A percentile compares a stretch with the other conserved stretches of the same genome.
These are phyloP conservation scores for Linanthus parryae DNA, from an alignment of 148 eudicot genomes.

Conservation along the genomic window DNA sequence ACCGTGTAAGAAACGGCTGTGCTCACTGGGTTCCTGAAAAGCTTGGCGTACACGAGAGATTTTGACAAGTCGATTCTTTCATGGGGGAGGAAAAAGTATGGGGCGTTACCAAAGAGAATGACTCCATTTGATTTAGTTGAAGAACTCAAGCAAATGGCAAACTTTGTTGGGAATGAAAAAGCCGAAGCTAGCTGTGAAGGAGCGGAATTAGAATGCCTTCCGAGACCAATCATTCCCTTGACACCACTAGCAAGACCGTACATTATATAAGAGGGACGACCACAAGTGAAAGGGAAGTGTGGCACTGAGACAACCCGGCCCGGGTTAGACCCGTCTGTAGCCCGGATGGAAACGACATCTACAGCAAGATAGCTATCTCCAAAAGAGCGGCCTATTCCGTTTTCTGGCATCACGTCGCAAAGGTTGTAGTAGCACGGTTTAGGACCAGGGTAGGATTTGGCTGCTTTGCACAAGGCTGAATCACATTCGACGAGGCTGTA, in stretches of 20 bases:
- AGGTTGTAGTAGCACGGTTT: slow-evolving; percentile 26
- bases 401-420: slow-evolving; percentile 19
- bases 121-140: slow-evolving; percentile 13
- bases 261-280: slow-evolving; percentile 13
- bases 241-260: slow-evolving; percentile 25
- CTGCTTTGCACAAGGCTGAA: slow-evolving; percentile 48
- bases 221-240: slow-evolving; percentile 41
- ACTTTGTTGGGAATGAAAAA: slow-evolving; percentile 19
- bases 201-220: slow-evolving; percentile 19
- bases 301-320: slow-evolving; percentile 15
- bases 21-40: slow-evolving; percentile 30
- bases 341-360: slow-evolving; percentile 24
- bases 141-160: slow-evolving; percentile 35
- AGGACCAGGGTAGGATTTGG: background rate
- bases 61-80: slow-evolving; percentile 25
- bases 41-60: slow-evolving; percentile 20
- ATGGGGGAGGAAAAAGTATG: slow-evolving; percentile 31
- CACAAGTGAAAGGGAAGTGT: slow-evolving; percentile 27
- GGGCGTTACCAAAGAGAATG: slow-evolving; percentile 38
- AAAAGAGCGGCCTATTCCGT: slow-evolving; percentile 15
- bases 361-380: slow-evolving; percentile 19
- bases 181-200: slow-evolving; percentile 25
- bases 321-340: slow-evolving; percentile 36
- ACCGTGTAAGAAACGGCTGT: slow-evolving; percentile 14
- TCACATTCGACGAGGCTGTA: slow-evolving; percentile 42